Evolutionary conservation across 257 asterid genomes (phyloP), one percentile per base, ranked within the genome.

Genomic region (Solanum sejunctum): DNA sequence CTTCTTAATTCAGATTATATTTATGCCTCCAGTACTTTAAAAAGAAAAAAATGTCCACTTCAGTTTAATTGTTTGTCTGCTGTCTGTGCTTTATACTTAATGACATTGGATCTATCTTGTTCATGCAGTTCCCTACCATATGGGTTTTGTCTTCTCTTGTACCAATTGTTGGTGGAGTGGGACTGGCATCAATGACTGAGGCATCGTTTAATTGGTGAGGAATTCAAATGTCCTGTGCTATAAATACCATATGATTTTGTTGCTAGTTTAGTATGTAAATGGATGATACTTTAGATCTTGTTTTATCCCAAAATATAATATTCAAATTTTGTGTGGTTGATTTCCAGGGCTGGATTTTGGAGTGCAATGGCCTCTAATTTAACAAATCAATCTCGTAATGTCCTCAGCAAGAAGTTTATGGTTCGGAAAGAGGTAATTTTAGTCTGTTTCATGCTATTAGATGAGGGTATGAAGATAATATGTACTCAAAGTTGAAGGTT

Each of bases 351-450:
- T 87, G 99, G 98, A 20, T 94, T 96, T 85, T 94, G 95, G 99
- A 94, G 98, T 87, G 99, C 98, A 12, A 96, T 96, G 99, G 99
- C 98, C 89, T 96, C 99, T 82, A 96, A 96, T 91, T 88, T 94
- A 91, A 93, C 98, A 28, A 94, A 96, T 86, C 99, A 96, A 87
- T 94, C 98, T 28, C 94, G 98, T 81, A 96, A 96, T 92, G 99
- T 96, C 77, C 97, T 96, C 18, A 96, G 99, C 97, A 96, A 96
- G 87, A 96, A 94, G 91, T 83, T 96, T 26, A 93, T 96, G 98
- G 96, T 93, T 80, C 94, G 93, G 90, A 93, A 94, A 88, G 98
- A 96, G 99, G 99, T 96, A 92, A 26, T 12, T 21, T 80, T 51
- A 21, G 36, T 36, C 71, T 32, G 16, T 78, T 28, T 28, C 64